phyloP scores from a whole-genome alignment of 345 rosid genomes.

The Populus davidiana region DNA sequence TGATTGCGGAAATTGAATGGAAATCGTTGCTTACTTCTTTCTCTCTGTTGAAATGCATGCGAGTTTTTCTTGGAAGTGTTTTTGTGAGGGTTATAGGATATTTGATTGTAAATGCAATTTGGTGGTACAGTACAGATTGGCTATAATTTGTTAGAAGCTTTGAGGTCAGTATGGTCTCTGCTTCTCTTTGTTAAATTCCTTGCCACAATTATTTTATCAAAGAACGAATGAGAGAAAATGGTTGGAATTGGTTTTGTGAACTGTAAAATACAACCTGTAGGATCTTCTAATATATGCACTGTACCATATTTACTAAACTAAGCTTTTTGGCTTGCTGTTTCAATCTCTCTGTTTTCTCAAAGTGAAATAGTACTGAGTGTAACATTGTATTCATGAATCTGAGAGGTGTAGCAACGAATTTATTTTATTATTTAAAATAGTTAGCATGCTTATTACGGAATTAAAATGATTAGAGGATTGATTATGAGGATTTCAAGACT shows the following conservation, averaged over 20 bases:
- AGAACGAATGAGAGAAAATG: background rate
- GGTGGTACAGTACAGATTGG: background rate
- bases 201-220: background rate
- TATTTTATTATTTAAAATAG: background rate
- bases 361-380: background rate
- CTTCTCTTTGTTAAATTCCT: background rate
- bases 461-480: slow-evolving; percentile 27
- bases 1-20: background rate
- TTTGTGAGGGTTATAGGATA: background rate
- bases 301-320: background rate
- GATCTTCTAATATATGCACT: background rate
- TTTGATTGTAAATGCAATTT: background rate
- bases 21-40: background rate
- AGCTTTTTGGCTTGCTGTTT: background rate
- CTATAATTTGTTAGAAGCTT: background rate
- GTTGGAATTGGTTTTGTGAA: background rate
- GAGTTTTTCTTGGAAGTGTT: background rate
- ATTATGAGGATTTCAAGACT: slow-evolving; percentile 61
- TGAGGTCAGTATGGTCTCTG: background rate
- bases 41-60: background rate
- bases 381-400: background rate
- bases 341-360: background rate
- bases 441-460: background rate
- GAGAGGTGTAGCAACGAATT: background rate
- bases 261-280: background rate